These are phyloP conservation scores for Bryoerythrophyllum caledonicum DNA, from an alignment of 225 moss, liverwort and hornwort genomes.

Conservation along the genomic window DNA sequence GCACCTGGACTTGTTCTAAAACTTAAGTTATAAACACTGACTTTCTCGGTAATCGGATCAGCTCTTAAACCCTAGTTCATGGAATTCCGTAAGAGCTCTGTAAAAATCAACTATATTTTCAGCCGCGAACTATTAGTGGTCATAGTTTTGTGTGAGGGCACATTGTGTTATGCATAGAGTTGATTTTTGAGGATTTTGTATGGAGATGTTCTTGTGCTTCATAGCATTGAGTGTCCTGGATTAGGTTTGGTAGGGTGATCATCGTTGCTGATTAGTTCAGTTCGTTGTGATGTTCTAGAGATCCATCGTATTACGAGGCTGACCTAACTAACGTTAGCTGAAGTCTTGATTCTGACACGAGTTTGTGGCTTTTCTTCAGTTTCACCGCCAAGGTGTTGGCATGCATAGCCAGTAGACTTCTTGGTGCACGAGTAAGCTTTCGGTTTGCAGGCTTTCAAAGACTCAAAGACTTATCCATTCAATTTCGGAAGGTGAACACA, in stretches of 20 bases:
- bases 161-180: conserved; percentile 3
- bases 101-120: too few relatives aligned
- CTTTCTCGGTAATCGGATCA: conserved; percentile 2
- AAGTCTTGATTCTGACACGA: conserved; percentile 14
- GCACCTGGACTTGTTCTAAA: conserved; percentile 10
- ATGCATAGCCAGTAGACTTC: conserved; percentile 72
- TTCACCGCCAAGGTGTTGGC: conserved; percentile 85
- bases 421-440: conserved; percentile 82
- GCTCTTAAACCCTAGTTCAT: neutral
- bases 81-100: neutral
- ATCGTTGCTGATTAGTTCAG: neutral
- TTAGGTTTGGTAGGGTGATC: neutral
- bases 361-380: conserved; percentile 41
- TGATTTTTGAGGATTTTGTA: neutral
- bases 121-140: conserved; percentile 1
- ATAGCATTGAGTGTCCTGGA: neutral
- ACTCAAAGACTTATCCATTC: conserved; percentile 76
- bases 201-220: conserved; percentile 1
- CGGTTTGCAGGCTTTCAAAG: conserved; percentile 82
- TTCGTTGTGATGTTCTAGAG: neutral
- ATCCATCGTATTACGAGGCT: conserved; percentile 16
- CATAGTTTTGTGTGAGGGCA: neutral
- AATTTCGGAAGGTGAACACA: conserved; percentile 65
- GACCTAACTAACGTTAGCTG: neutral
- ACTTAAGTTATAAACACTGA: conserved; percentile 8